Base-by-base conservation (phyloP, 2,329 filamentous ascomycete species). In the Penicillium sp. region DNA sequence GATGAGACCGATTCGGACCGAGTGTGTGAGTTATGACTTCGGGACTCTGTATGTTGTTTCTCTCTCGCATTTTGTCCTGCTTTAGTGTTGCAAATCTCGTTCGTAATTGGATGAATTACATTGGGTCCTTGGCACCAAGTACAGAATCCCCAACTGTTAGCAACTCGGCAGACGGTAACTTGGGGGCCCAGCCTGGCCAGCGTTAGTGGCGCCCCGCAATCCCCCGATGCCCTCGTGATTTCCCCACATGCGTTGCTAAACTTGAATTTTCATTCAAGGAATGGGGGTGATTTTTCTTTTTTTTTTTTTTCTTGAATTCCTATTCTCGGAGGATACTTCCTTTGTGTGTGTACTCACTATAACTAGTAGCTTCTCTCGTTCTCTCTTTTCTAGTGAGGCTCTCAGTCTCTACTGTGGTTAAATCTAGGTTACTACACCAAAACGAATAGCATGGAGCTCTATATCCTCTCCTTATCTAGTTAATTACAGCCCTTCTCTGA, bases 181-280 rank as follows among this genome's bases (percentile, higher is more conserved):
- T 46, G 24, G 43, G 24, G 43, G 24, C 16, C 43, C 43, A 46
- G 43, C 24, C 43, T 24, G 31, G 43, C 43, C 22, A n/a, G 43
- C 14, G 14, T 46, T 31, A 31, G 43, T 24, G 44, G 37, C 37
- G 44, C 44, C 54, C 56, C 56, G 56, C 55, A 60, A 60, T 55
- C 39, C 50, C 51, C 54, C 54, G 52, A 59, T 47, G 56, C 19
- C 52, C 52, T 58, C 53, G 58, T 61, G 51, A 55, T 60, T 39
- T 50, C 52, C 59, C 54, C 55, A 46, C 49, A 46, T 51, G 35
- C n/a, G n/a, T 39, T 18, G 19, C 27, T 24, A 9, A 9, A 4
- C 44, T 47, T 6, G 44, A 33, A 33, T 31, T 33, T n/a, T 27
- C 24, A 33, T 47, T 13, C 16, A 44, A 27, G 22, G 41, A 22